Base-by-base conservation (phyloP, 352 stramenopile genomes). In the Plasmopara viticola region DNA sequence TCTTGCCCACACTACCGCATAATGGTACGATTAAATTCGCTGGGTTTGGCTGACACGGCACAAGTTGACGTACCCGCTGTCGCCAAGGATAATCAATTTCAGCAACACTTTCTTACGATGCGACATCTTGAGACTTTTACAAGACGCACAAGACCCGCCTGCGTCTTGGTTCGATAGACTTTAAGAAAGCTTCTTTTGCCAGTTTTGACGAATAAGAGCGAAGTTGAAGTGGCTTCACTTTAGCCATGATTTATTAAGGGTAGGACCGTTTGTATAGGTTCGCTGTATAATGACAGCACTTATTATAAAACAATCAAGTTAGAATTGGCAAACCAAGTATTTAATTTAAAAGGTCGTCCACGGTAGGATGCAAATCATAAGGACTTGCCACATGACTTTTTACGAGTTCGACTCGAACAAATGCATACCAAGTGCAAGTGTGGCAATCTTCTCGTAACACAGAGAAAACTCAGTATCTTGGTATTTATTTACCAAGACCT, bases 1-100 rank as follows among this genome's bases (percentile, higher is more conserved):
- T 99, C 80, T 99, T 99, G 51, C 97, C 96, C 29, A 99, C 96
- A 40, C 95, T 98, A 60, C 5, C 13, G 48, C 10, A 6, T 15
- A 8, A 49, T 29, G 29, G 17, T 59, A 48, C 45, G 18, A 56
- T 39, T 41, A 18, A 47, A 28, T 20, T 12, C 7, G 18, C 13
- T 44, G 5, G 5, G 44, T n/a, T 31, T 29, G 14, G 18, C 13
- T 17, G 1, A 43, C 13, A 31, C 38, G 20, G 38, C 58, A 44
- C 18, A 8, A 50, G 8, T 10, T 48, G 7, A 75, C 87, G 72
- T 58, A 97, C 92, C 95, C 95, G 47, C 90, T 98, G 82, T 99
- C 95, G 33, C 96, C 96, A 30, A 99, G 80, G 63, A 99, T 98
- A 63, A 98, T 97, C 45, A 98, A 74, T 76, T 98, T 99, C 31